A percentile compares a stretch with the other conserved stretches of the same genome.
Evolutionary conservation across 164 flowering plant genomes (phyloP).

Genomic region (Vitis rupestris): DNA sequence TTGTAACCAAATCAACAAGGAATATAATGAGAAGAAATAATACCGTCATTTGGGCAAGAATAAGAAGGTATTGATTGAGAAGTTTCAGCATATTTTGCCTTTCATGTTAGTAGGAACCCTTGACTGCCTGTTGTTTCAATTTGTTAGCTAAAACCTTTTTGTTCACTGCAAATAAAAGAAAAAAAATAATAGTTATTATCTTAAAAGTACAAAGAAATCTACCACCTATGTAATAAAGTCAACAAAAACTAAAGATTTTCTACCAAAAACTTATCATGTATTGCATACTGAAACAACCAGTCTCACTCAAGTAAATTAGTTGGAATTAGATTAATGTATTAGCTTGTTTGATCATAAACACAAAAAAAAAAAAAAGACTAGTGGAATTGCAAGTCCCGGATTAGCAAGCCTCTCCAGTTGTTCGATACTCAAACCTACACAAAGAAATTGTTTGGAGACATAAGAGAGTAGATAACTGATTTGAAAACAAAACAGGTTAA

Average conservation of each 20-base stretch:
- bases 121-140: slow-evolving; percentile 21
- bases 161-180: slow-evolving; percentile 25
- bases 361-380: too few species aligned
- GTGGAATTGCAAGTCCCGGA: slow-evolving; percentile 34
- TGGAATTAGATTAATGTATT: too few species aligned
- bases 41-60: slow-evolving; percentile 20
- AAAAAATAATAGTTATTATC: background rate
- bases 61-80: slow-evolving; percentile 33
- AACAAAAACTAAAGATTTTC: background rate
- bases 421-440: slow-evolving; percentile 61
- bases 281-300: too few species aligned
- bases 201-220: background rate
- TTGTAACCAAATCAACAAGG: background rate
- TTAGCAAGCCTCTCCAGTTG: slow-evolving; percentile 75
- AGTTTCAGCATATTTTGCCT: slow-evolving; percentile 29
- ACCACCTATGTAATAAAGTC: background rate
- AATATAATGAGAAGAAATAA: slow-evolving; percentile 4
- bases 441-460: slow-evolving; percentile 5
- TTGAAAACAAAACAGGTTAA: background rate
- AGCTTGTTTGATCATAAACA: too few species aligned
- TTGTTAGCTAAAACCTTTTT: slow-evolving; percentile 21
- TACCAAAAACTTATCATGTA: too few species aligned
- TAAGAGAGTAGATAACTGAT: background rate
- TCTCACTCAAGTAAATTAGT: too few species aligned
- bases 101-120: slow-evolving; percentile 28